Evolutionary conservation across 768 basidiomycete genomes (phyloP), one percentile per base, ranked within the genome.

Genomic region (Termitomyces sp.): DNA sequence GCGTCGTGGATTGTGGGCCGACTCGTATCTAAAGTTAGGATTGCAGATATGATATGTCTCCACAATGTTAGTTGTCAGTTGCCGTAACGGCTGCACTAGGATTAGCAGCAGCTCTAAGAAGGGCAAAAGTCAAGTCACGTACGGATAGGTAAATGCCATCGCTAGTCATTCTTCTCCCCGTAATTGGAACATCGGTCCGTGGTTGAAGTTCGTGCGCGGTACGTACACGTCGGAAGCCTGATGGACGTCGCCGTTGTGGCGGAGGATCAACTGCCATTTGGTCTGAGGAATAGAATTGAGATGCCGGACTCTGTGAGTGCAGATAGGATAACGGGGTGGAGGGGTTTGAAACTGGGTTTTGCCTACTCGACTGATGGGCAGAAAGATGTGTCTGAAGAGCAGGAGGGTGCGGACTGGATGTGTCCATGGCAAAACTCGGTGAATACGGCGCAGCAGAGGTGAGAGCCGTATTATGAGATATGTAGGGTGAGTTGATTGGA

Each of bases 11-110:
- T 99, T 99, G 71, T 92, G 91, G 2, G 90, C 76, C 3, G 91
- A 90, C 73, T 98, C 97, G 70, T 99, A 99, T 68, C 89, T 84
- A 79, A 98, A 99, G 61, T 84, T 78, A 12, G 95, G 91, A 70
- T 98, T 98, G 81, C 95, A 96, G 61, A 95, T 90, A 66, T 84
- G 87, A 75, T 90, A 99, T 18, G 94, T 98, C 60, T 94, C 89
- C 55, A 92, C 76, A 49, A 98, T 87, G 64, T 90, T 81, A 7
- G 88, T 89, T 2, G 97, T 98, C 49, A 99, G 73, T 67, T 80
- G 81, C 57, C 82, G 77, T 58, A 85, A 70, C 12, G 85, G 84
- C 85, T 83, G 39, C 22, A 42, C 22, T 13, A n/a, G 56, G 36
- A 58, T 57, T 56, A 37, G 62, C 50, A 63, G 59, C 55, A 62